phyloP scores from a whole-genome alignment of 805 yeast species.

The Saccharomycopsis sp. region DNA sequence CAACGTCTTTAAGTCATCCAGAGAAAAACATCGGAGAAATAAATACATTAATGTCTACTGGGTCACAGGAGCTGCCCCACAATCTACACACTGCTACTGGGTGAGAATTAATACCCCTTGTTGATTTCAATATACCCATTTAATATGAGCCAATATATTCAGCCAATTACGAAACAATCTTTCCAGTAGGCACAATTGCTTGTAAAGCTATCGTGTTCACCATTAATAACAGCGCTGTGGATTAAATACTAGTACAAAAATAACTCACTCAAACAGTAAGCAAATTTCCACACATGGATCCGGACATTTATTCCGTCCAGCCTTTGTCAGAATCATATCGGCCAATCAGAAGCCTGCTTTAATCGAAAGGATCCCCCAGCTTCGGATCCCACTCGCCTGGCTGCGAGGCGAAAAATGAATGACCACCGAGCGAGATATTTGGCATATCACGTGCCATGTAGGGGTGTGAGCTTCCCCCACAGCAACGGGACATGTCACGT shows the following conservation, averaged over 20 bases:
- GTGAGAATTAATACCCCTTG: no score
- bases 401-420: background rate
- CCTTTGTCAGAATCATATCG: background rate
- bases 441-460: background rate
- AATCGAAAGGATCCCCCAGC: background rate
- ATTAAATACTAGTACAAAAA: no score
- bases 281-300: background rate
- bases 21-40: background rate
- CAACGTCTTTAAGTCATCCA: background rate
- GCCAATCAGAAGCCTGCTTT: background rate
- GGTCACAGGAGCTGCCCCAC: no score
- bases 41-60: no score
- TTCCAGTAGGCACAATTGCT: no score
- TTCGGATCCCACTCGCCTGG: background rate
- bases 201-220: no score
- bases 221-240: no score
- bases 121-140: no score
- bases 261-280: background rate
- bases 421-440: background rate
- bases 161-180: no score
- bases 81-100: no score
- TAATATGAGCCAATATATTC: no score
- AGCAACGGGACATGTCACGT: background rate
- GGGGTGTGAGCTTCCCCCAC: background rate
- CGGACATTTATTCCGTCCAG: background rate